phyloP scores from a whole-genome alignment of 2,329 filamentous ascomycete genomes.

The Ploettnerulaceae sp. region DNA sequence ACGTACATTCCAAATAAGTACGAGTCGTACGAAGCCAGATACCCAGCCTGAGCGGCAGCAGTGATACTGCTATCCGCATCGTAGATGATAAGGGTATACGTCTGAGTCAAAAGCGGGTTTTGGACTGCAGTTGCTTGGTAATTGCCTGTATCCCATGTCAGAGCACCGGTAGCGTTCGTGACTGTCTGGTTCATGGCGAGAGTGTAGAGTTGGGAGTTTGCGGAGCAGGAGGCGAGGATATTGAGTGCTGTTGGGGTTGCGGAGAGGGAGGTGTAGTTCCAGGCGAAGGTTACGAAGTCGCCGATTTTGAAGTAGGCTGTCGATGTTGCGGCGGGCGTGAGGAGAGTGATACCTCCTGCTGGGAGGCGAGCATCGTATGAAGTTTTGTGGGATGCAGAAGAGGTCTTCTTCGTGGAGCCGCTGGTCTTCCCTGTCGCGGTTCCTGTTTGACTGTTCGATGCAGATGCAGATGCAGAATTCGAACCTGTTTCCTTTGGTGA shows the following conservation, averaged over 20 bases:
- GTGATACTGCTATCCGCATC: slow-evolving; percentile 50
- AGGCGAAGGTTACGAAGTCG: slow-evolving; percentile 53
- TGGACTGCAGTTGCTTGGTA: slow-evolving; percentile 42
- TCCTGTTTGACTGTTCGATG: slow-evolving; percentile 4
- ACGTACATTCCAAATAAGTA: slow-evolving; percentile 57
- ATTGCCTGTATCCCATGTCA: slow-evolving; percentile 53
- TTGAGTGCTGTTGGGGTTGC: slow-evolving; percentile 56
- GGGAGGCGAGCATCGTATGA: slow-evolving; percentile 43
- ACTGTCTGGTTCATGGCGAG: slow-evolving; percentile 61
- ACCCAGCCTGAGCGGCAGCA: slow-evolving; percentile 50
- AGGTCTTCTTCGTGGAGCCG: slow-evolving; percentile 8
- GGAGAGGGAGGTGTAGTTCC: slow-evolving; percentile 61
- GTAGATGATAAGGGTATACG: slow-evolving; percentile 59
- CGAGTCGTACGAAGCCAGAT: slow-evolving; percentile 44
- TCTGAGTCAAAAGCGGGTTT: slow-evolving; percentile 45
- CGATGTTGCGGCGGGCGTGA: slow-evolving; percentile 44
- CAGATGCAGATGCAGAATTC: not conserved
- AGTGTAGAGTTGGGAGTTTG: slow-evolving; percentile 51
- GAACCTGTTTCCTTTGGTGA: slow-evolving; percentile 9
- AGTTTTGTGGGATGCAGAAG: slow-evolving; percentile 19
- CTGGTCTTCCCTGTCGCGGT: slow-evolving; percentile 6
- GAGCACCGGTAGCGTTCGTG: slow-evolving; percentile 43
- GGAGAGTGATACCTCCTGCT: slow-evolving; percentile 48
- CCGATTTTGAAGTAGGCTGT: slow-evolving; percentile 56
- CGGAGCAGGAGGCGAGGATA: slow-evolving; percentile 52